Conservation (phyloP, 495 filamentous ascomycete species). For the Pyrenopolyporus hunteri region DNA sequence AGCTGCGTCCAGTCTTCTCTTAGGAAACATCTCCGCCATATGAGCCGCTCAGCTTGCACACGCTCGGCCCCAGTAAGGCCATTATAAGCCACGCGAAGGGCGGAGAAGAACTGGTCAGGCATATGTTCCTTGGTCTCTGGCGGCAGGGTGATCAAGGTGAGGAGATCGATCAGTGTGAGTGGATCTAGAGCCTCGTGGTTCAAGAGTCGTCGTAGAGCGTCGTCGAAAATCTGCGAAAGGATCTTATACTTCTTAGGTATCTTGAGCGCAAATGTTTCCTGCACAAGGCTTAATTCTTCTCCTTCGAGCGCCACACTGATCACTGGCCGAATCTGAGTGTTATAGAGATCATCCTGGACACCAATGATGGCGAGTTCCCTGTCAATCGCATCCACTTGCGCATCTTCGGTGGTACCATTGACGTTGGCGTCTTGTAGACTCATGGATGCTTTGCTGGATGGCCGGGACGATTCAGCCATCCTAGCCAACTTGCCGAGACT, state of each 20-base stretch:
- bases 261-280: conserved; percentile 67
- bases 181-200: conserved; percentile 68
- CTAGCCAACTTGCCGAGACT: conserved; percentile 82
- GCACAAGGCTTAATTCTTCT: conserved; percentile 74
- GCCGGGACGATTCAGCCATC: conserved; percentile 60
- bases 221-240: conserved; percentile 66
- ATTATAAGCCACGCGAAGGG: conserved; percentile 69
- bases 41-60: conserved; percentile 66
- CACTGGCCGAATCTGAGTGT: conserved; percentile 55
- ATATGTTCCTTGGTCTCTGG: conserved; percentile 47
- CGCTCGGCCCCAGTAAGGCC: conserved; percentile 60
- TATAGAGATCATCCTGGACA: conserved; percentile 77
- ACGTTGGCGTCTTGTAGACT: conserved; percentile 35
- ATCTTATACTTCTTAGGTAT: conserved; percentile 65
- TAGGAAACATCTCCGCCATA: conserved; percentile 84
- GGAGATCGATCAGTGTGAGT: conserved; percentile 75
- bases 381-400: conserved; percentile 57
- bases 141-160: conserved; percentile 71
- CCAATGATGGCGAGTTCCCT: conserved; percentile 66
- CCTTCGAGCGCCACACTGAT: conserved; percentile 75
- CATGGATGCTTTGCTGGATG: conserved; percentile 43
- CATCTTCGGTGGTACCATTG: conserved; percentile 40
- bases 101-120: conserved; percentile 69
- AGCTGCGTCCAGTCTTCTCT: conserved; percentile 76
- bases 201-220: conserved; percentile 68